Evolutionary conservation across 1,139 yeast genomes (phyloP), one percentile per base, ranked within the genome.

Genomic region (Diutina ranongensis): DNA sequence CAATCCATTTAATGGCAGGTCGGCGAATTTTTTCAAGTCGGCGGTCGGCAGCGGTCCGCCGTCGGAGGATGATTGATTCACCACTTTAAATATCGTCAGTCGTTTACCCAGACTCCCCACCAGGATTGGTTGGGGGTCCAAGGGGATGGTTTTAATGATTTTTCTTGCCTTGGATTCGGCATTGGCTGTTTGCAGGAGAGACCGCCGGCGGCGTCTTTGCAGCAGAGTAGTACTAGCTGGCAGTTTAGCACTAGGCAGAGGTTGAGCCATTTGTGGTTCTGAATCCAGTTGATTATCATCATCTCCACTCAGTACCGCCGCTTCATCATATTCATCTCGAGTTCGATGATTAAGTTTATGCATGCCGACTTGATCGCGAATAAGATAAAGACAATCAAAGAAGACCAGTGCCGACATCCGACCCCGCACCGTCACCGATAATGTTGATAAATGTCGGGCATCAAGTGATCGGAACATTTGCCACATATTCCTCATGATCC

Each of bases 401-500:
- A 92, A 87, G 2, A 89, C 88, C 47, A 94, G 83, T 0, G 95
- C 96, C 4, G 95, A 77, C 94, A 86, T 83, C 52, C 97, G 73
- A 9, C 94, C 80, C 44, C 86, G 71, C 12, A 88, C 81, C 2
- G 74, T 72, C 13, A 88, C 78, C 36, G 72, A 59, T 42, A 68
- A 58, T 21, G 55, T 56, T 25, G 65, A 61, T 49, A 57, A 45
- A 40, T 65, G 61, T 56, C 68, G 68, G 46, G 72, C 74, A 49
- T 76, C 72, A 48, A 81, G 62, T 1, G 76, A 68, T 47, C 79
- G 75, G 61, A 84, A 84, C 50, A 88, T 71, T 52, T 83, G 87
- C 98, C 98, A 92, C 71, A 87, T 81, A 56, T 88, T 88, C 54
- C 85, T 77, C 92, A 92, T 86, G 49, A 92, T 87, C 18, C 95